Evolutionary conservation across 495 filamentous ascomycete genomes (phyloP).

Genomic region (Clohesyomyces aquaticus): DNA sequence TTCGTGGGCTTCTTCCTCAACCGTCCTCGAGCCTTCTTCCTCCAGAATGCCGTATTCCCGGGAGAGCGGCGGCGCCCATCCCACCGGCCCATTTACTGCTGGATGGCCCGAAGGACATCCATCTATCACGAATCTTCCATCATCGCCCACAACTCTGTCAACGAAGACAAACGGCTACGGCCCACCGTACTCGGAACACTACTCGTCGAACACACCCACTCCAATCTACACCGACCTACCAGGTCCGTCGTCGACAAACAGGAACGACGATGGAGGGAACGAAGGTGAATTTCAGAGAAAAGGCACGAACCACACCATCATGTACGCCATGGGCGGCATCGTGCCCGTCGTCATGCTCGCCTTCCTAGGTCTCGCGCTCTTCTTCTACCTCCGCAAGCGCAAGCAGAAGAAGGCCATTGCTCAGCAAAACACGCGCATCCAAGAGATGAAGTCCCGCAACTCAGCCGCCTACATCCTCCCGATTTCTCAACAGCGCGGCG

Average conservation of each 20-base stretch:
- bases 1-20: too few relatives aligned
- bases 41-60: too few relatives aligned
- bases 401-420: conserved; percentile 17
- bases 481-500: too few relatives aligned
- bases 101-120: too few relatives aligned
- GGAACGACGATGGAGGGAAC: not conserved
- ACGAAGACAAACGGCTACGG: too few relatives aligned
- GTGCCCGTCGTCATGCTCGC: conserved; percentile 13
- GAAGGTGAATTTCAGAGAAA: not conserved
- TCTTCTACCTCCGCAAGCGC: conserved; percentile 37
- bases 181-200: too few relatives aligned
- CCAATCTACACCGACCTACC: conserved; percentile 1
- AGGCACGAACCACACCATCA: not conserved
- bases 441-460: conserved; percentile 33
- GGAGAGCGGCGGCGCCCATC: too few relatives aligned
- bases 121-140: too few relatives aligned
- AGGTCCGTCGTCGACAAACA: not conserved
- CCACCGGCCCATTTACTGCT: too few relatives aligned
- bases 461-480: too few relatives aligned
- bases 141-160: too few relatives aligned
- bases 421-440: not conserved
- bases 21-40: too few relatives aligned
- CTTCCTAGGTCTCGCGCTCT: conserved; percentile 25
- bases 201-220: not conserved
- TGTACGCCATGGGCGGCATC: conserved; percentile 17